Evolutionary conservation across 495 filamentous ascomycete species (phyloP), one percentile per base, ranked within the genome.

Genomic region (Penicillium arizonense): DNA sequence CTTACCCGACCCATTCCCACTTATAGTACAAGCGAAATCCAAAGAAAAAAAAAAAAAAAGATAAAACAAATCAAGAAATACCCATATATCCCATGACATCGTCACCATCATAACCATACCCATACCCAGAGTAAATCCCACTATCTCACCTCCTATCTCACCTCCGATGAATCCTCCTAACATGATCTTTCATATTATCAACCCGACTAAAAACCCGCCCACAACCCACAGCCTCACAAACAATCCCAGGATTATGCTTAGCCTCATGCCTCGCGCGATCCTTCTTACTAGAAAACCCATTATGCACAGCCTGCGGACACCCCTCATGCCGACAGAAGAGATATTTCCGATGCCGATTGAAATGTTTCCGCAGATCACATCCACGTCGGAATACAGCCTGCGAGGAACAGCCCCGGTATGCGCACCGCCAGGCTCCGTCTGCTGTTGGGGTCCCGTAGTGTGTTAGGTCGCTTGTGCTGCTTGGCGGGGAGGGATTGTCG

Each of bases 351-450:
- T 87, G 83, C 0, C 83, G 71, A 59, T 83, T 83, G 65, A 75
- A 83, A 57, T 87, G 83, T 57, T 87, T 87, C 23, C 83, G 76
- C 33, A 87, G 71, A 58, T 87, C 83, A 60, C 83, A 87, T 48
- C 80, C 80, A 23, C 83, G 74, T 6, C 76, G 79, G 58, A 87
- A 87, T 0, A 70, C 43, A 3, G 81, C 73, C 44, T 75, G 72
- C 2, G 81, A 84, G 12, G 78, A 70, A 59, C 83, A 87, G 13
- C 76, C 74, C 1, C 77, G 80, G 59, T 82, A 79, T 7, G 75
- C 77, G 60, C 83, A 87, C 33, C 73, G 77, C 81, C 80, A 85
- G 37, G 59, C 62, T 0, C 66, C 67, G 5, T 72, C 68, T 4
- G 55, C 51, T 5, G 62, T 58, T 14, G 55, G 63, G 30, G 64